These are phyloP conservation scores for Coemansia sp. DNA, from an alignment of 192 early-diverging fungal genomes.

Conservation along the genomic window DNA sequence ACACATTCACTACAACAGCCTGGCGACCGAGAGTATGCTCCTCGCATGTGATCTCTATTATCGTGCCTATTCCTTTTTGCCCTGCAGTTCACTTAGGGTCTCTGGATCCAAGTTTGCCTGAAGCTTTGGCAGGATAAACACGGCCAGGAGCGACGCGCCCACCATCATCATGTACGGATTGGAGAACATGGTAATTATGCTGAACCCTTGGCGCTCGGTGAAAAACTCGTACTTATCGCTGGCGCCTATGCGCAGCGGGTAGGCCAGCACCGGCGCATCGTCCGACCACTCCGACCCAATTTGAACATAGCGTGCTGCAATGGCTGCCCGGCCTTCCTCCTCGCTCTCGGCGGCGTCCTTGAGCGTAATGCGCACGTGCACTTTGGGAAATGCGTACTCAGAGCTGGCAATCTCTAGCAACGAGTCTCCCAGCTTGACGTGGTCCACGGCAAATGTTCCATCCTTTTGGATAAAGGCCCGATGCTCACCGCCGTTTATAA, in stretches of 20 bases:
- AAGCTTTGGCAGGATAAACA: slow-evolving; percentile 65
- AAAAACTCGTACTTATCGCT: slow-evolving; percentile 50
- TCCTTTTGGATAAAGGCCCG: slow-evolving; percentile 40
- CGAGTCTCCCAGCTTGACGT: slow-evolving; percentile 43
- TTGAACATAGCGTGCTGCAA: slow-evolving; percentile 49
- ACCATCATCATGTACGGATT: slow-evolving; percentile 73
- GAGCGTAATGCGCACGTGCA: slow-evolving; percentile 43
- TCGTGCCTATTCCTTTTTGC: slow-evolving; percentile 7
- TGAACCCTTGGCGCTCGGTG: slow-evolving; percentile 60
- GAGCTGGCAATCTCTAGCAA: slow-evolving; percentile 41
- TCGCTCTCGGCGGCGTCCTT: slow-evolving; percentile 9
- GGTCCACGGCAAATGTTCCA: slow-evolving; percentile 43
- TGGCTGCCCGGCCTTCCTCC: slow-evolving; percentile 29
- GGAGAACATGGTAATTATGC: slow-evolving; percentile 56
- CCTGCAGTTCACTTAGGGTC: slow-evolving; percentile 47
- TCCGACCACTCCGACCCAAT: slow-evolving; percentile 50
- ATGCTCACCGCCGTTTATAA: slow-evolving; percentile 50
- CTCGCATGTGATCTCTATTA: background rate
- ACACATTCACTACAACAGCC: background rate
- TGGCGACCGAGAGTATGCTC: background rate
- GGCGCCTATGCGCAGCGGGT: slow-evolving; percentile 46
- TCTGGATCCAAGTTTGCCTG: slow-evolving; percentile 62
- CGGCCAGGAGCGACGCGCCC: slow-evolving; percentile 54
- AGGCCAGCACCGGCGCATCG: slow-evolving; percentile 34
- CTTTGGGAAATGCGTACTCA: slow-evolving; percentile 51